phyloP scores from a whole-genome alignment of 2,329 filamentous ascomycete species.

The Monosporascus sp. region DNA sequence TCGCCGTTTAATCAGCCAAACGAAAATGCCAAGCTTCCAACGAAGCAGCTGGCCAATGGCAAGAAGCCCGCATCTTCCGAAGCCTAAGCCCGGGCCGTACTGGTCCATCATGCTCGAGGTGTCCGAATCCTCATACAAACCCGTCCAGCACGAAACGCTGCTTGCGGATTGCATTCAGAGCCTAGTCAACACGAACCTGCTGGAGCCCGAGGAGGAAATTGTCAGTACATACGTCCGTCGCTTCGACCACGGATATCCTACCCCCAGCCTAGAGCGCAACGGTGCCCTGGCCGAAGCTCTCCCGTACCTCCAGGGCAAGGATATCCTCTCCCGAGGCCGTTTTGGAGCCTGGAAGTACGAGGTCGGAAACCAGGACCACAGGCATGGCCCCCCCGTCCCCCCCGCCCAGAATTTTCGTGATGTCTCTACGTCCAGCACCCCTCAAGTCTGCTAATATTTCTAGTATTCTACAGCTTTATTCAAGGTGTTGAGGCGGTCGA shows the following conservation, averaged over 20 bases:
- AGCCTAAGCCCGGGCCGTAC: conserved; percentile 84
- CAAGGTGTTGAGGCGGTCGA: conserved; percentile 90
- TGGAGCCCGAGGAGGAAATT: conserved; percentile 85
- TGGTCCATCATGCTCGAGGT: conserved; percentile 99
- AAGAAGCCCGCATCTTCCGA: conserved; percentile 69
- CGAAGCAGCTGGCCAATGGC: conserved; percentile 79
- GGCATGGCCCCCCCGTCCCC: no score
- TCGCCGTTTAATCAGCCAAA: conserved; percentile 96
- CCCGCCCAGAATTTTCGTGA: no score
- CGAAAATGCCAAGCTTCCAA: conserved; percentile 76
- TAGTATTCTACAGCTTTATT: conserved; percentile 58
- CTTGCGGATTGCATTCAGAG: conserved; percentile 91
- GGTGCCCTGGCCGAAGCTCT: conserved; percentile 88
- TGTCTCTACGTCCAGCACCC: no score
- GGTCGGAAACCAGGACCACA: conserved; percentile 92
- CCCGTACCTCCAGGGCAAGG: conserved; percentile 84
- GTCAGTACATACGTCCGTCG: conserved; percentile 97
- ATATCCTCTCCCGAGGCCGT: conserved; percentile 90
- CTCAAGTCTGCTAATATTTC: no score
- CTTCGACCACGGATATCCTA: conserved; percentile 98
- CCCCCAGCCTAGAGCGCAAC: conserved; percentile 89
- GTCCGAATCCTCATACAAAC: conserved; percentile 93
- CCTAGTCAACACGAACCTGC: conserved; percentile 96
- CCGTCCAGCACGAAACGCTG: conserved; percentile 78
- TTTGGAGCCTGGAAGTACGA: conserved; percentile 99